phyloP scores from a whole-genome alignment of 768 basidiomycete species.

The Phlegmacium glaucopus region DNA sequence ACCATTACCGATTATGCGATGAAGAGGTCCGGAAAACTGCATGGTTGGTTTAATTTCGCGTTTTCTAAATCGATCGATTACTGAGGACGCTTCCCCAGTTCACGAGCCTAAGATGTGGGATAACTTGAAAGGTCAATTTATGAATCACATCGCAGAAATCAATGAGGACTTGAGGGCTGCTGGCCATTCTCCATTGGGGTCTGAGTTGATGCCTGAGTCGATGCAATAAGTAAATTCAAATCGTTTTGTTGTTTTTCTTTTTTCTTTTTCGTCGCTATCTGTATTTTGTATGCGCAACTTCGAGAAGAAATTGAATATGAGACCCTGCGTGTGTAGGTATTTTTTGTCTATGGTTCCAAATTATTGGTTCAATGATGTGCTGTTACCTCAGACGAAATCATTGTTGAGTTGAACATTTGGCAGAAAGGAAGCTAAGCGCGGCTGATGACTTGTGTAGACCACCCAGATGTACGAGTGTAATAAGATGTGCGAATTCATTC shows the following conservation, averaged over 20 bases:
- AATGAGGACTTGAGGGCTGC: slow-evolving; percentile 44
- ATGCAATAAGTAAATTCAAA: neutral
- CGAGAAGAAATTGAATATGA: no score
- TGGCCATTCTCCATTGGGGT: slow-evolving; percentile 31
- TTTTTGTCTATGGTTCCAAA: no score
- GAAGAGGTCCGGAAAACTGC: slow-evolving; percentile 54
- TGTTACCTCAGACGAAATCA: no score
- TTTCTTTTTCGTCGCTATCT: no score
- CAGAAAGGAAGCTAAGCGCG: no score
- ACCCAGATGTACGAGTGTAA: no score
- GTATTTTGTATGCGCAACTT: no score
- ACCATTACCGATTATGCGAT: slow-evolving; percentile 65
- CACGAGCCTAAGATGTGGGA: slow-evolving; percentile 72
- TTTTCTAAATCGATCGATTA: neutral
- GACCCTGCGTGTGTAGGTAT: no score
- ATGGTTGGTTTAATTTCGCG: slow-evolving; percentile 35
- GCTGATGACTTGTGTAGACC: no score
- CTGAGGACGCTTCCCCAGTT: slow-evolving; percentile 33
- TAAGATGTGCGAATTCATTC: no score
- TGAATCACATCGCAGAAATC: slow-evolving; percentile 54
- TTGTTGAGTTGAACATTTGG: no score
- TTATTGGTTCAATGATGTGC: no score
- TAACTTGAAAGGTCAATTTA: slow-evolving; percentile 51
- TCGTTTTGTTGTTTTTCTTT: neutral
- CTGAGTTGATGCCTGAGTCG: slow-evolving; percentile 7